Percentiles rank a stretch among this genome's conserved stretches.
These are phyloP conservation scores for Raphanus hybrid DNA, from an alignment of 441 rosid genomes.

Conservation along the genomic window DNA sequence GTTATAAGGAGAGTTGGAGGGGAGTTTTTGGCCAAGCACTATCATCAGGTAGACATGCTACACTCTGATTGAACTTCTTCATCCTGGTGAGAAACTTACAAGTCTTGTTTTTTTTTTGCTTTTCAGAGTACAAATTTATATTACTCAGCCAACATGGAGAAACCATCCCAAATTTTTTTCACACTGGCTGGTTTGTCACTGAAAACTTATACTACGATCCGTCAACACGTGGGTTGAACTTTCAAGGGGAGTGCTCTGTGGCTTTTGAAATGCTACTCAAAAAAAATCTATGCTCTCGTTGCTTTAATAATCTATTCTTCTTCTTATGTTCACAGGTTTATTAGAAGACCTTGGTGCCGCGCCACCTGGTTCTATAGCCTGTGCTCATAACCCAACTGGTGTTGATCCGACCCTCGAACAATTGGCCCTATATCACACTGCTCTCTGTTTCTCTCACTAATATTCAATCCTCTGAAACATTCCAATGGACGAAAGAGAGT, in stretches of 20 bases:
- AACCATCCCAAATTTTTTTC: conserved; percentile 86
- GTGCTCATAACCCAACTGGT: conserved; percentile 99
- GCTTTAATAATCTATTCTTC: neutral
- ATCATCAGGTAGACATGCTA: conserved; percentile 60
- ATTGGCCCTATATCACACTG: too few species aligned
- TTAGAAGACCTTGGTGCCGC: conserved; percentile 90
- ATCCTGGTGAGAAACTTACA: neutral
- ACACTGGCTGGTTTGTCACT: conserved; percentile 80
- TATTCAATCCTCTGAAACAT: too few species aligned
- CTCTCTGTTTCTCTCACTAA: too few species aligned
- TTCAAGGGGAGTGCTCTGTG: conserved; percentile 53
- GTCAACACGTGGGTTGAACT: conserved; percentile 84
- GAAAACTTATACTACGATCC: conserved; percentile 91
- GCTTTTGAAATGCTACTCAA: neutral
- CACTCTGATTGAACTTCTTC: neutral
- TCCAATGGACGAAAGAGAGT: too few species aligned
- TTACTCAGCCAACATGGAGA: conserved; percentile 99
- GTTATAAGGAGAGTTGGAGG: conserved; percentile 68
- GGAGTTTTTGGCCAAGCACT: conserved; percentile 91
- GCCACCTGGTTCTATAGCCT: conserved; percentile 78
- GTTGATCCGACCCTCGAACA: conserved; percentile 88
- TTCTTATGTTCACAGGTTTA: conserved; percentile 58
- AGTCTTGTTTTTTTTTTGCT: conserved; percentile 7
- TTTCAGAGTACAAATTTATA: conserved; percentile 75
- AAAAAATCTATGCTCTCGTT: too few species aligned